Percentiles rank a stretch among this genome's conserved stretches.
Conservation (phyloP, 306 rosid species). For the Prosopis cineraria region DNA sequence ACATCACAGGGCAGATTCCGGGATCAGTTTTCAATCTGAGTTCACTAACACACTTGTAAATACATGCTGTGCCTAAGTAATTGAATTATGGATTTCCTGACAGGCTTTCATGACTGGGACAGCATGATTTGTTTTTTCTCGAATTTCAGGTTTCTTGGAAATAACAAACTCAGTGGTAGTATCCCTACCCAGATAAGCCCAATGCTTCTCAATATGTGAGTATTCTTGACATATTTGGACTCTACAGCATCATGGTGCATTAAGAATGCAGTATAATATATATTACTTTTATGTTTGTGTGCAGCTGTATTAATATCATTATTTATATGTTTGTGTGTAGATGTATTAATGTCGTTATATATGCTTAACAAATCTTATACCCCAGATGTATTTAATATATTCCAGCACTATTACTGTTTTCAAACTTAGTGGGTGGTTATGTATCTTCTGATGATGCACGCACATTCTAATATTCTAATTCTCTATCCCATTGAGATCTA, state of each 20-base stretch:
- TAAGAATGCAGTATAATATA: neutral
- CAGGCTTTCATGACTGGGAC: constrained; percentile 6
- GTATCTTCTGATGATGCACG: neutral
- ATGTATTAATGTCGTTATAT: neutral
- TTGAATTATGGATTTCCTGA: constrained; percentile 17
- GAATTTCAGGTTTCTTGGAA: constrained; percentile 72
- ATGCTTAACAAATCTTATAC: neutral
- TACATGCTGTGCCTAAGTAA: constrained; percentile 29
- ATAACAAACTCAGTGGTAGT: constrained; percentile 63
- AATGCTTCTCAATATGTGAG: constrained; percentile 66
- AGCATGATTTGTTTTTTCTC: constrained; percentile 11
- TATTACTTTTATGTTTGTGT: neutral
- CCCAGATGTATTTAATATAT: neutral
- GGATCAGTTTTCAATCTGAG: constrained; percentile 69
- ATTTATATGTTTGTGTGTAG: neutral
- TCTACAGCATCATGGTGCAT: neutral
- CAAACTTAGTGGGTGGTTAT: neutral
- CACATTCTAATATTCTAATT: neutral
- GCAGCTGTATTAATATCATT: neutral
- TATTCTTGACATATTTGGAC: constrained; percentile 3
- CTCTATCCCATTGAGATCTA: neutral
- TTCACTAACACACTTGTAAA: constrained; percentile 63
- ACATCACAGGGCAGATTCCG: constrained; percentile 60
- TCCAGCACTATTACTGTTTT: neutral
- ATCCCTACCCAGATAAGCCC: constrained; percentile 54